Base-by-base conservation (phyloP, 192 early-diverging fungal genomes). In the Allomyces macrogynus region DNA sequence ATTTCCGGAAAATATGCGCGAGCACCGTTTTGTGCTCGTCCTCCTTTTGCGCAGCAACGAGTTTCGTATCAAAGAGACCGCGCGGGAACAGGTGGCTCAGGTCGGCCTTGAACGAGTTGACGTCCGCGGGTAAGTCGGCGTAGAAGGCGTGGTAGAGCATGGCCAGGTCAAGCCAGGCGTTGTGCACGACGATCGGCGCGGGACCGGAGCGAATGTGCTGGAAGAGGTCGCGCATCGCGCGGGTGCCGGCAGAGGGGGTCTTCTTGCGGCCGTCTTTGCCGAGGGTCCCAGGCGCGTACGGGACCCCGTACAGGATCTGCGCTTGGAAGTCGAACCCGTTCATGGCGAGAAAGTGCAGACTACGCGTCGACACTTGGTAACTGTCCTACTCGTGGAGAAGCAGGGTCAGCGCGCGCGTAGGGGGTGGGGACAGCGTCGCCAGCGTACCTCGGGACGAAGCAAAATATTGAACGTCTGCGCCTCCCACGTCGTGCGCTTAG, bases 61-160 rank as follows among this genome's bases (percentile, higher is more conserved):
- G 87, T 73, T 97, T 97, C 67, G 96, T 99, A 73, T 99, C 96
- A 66, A 84, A 88, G 22, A 95, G 77, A 1, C 93, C 93, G 26
- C 78, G 90, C 27, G 79, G 82, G 66, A 97, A 95, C 87, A 91
- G 87, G 40, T 83, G 81, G 18, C 66, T 67, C 18, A 95, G 65
- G 71, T 93, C 92, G 16, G 81, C 80, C 1, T 86, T 72, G 73
- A 97, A 93, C 0, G 77, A 76, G 44, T 74, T 71, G 61, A 95
- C 71, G 7, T 78, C 71, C 25, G 70, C 69, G 0, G 96, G 96
- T 24, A 97, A 73, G 32, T 78, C 73, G 0, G 88, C 86, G 68
- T 89, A 88, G 67, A 99, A 90, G 18, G 85, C 76, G 49, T 93
- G 84, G 72, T 97, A 97, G 11, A 99, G 64, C 71, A 92, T 97